Conservation (phyloP, 2,329 filamentous ascomycete species). For the Trichothecium roseum region DNA sequence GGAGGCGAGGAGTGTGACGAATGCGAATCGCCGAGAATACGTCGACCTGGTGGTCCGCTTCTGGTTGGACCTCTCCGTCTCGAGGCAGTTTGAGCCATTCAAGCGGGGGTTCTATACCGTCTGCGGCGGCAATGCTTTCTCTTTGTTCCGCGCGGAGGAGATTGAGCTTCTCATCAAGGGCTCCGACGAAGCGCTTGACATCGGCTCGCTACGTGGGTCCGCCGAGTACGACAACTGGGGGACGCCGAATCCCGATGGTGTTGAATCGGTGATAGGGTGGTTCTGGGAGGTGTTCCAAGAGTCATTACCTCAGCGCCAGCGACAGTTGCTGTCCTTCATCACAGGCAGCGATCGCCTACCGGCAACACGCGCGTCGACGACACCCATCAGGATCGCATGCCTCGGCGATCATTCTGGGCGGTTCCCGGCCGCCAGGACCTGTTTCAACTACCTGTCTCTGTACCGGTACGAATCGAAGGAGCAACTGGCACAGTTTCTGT, state of each 20-base stretch:
- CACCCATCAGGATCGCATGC: conserved; percentile 67
- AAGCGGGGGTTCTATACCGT: conserved; percentile 90
- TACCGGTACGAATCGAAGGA: conserved; percentile 60
- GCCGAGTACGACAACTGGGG: conserved; percentile 78
- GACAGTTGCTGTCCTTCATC: conserved; percentile 74
- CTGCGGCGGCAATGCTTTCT: conserved; percentile 78
- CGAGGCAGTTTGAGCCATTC: conserved; percentile 84
- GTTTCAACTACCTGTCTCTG: conserved; percentile 76
- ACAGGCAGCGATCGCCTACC: conserved; percentile 87
- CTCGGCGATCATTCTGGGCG: conserved; percentile 63
- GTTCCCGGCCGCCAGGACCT: conserved; percentile 80
- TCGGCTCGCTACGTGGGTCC: conserved; percentile 63
- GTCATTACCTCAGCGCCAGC: conserved; percentile 57
- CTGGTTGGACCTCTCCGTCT: conserved; percentile 66
- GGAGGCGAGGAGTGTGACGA: conserved; percentile 69
- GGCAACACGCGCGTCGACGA: conserved; percentile 71
- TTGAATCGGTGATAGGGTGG: conserved; percentile 60
- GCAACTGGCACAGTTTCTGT: conserved; percentile 62
- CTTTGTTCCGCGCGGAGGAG: conserved; percentile 80
- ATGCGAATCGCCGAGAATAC: conserved; percentile 72
- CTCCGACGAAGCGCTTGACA: conserved; percentile 74
- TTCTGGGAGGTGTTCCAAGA: conserved; percentile 77
- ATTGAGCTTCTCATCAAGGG: conserved; percentile 81
- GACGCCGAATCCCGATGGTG: conserved; percentile 38
- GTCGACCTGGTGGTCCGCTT: conserved; percentile 77